Evolutionary conservation across 345 rosid genomes (phyloP).

Genomic region (Gossypium thurberi): DNA sequence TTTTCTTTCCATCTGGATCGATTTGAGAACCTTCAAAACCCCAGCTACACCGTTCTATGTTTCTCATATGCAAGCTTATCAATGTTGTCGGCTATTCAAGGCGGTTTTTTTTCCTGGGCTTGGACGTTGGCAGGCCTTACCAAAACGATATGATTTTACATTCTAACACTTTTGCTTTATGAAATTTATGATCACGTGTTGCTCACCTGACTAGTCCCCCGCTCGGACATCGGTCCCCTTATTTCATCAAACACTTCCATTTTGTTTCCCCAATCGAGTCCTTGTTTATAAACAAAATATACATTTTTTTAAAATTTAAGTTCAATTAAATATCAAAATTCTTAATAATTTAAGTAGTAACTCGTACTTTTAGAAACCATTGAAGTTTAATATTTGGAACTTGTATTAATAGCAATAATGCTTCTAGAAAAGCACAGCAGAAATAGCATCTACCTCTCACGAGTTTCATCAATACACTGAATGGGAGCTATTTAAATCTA

Average conservation of each 20-base stretch:
- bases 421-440: not conserved
- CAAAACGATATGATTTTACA: not conserved
- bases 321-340: no score
- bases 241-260: no score
- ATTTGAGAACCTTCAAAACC: no score
- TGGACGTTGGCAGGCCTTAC: not conserved
- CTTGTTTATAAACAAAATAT: no score
- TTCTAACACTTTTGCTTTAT: not conserved
- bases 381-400: not conserved
- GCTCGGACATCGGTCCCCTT: not conserved
- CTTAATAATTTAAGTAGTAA: no score
- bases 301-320: no score
- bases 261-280: no score
- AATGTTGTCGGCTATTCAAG: not conserved
- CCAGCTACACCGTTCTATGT: no score
- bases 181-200: no score
- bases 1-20: constrained; percentile 17
- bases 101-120: not conserved
- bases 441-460: not conserved
- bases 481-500: not conserved
- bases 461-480: not conserved
- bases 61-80: no score
- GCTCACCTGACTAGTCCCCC: not conserved
- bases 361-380: not conserved
- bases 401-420: not conserved